Evolutionary conservation across 2,329 filamentous ascomycete species (phyloP).

Genomic region (Ampelomyces quisqualis): DNA sequence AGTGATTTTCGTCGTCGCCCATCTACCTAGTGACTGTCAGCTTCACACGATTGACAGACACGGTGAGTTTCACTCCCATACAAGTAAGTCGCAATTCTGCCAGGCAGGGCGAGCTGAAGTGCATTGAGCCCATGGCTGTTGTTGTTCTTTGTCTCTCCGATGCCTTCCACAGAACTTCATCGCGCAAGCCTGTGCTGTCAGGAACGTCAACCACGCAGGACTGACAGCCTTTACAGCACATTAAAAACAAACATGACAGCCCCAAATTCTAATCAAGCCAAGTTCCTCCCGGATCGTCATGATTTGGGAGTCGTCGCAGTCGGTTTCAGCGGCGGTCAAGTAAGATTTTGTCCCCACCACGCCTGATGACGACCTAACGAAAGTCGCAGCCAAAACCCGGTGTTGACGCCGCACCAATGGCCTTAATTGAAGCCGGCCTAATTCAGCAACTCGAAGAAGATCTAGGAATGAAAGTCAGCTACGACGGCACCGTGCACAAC

Average conservation of each 20-base stretch:
- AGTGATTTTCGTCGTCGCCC: neutral
- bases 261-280: slow-evolving; percentile 61
- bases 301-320: slow-evolving; percentile 92
- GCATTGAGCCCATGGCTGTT: neutral
- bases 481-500: slow-evolving; percentile 77
- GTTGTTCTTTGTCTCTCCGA: neutral
- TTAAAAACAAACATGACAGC: slow-evolving; percentile 49
- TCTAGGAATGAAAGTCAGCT: slow-evolving; percentile 83
- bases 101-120: neutral
- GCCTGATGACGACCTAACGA: slow-evolving; percentile 9
- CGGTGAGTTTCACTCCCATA: neutral
- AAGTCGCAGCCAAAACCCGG: slow-evolving; percentile 74
- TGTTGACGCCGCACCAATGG: slow-evolving; percentile 86
- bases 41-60: neutral
- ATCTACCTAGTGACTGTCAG: neutral
- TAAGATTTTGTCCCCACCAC: slow-evolving; percentile 47
- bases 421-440: slow-evolving; percentile 84
- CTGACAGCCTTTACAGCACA: slow-evolving; percentile 7
- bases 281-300: slow-evolving; percentile 76
- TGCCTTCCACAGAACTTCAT: neutral
- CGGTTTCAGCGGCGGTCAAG: slow-evolving; percentile 94
- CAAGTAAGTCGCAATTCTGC: neutral
- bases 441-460: slow-evolving; percentile 80
- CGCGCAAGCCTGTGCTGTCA: neutral
- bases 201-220: neutral